Base-by-base conservation (phyloP, 805 yeast genomes). In the Wickerhamia fluorescens region DNA sequence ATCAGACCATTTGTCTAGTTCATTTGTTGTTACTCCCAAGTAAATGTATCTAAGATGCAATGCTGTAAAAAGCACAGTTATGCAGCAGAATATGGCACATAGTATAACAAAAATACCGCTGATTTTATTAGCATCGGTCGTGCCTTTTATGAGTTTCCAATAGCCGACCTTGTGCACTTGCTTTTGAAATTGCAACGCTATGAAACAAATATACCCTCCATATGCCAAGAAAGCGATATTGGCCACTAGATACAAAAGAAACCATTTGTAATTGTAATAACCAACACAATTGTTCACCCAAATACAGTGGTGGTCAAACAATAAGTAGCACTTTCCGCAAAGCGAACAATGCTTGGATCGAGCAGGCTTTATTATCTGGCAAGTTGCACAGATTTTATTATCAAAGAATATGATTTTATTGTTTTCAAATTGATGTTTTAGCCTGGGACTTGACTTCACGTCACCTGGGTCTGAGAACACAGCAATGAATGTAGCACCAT, bases 241-340 rank as follows among this genome's bases (percentile, higher is more conserved):
- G 24, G 69, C 51, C 1, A 68, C 24, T 26, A 84, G 48, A 39
- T 76, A 83, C 4, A 54, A 39, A 30, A 76, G 40, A 44, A 84
- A 84, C 65, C 71, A 78, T 22, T 64, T 50, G 49, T 68, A 75
- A 47, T 84, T 84, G 25, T 69, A 63, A 37, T 61, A 58, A 1
- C 94, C 95, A 23, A 84, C 68, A 48, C 95, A 84, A 41, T 76
- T 82, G 44, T 80, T 78, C 24, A 75, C 65, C 78, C 79, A 75
- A 10, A 74, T 45, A 44, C 82, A 75, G 49, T 75, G 81, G 44
- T 75, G 82, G 49, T 75, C 82, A 38, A 53, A 61, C 37, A 67
- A 40, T 22, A 63, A 54, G 2, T 68, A 51, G 42, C 82, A 75
- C 14, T 45, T 31, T 17, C 70, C 56, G 45, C 95, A 84, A 1